phyloP scores from a whole-genome alignment of 257 asterid genomes.

The Lycium ferocissimum region DNA sequence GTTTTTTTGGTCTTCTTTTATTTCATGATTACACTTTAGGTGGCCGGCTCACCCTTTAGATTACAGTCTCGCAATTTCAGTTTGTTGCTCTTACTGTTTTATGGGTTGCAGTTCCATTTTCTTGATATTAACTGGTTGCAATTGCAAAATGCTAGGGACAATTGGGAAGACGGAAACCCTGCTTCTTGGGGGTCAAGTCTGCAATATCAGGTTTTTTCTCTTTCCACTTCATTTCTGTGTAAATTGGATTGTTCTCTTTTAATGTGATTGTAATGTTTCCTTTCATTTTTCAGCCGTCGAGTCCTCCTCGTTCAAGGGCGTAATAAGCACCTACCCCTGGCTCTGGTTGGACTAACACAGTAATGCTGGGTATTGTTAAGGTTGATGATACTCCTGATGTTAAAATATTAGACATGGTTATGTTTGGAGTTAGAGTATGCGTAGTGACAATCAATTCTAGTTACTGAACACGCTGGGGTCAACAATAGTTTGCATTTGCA shows the following conservation, averaged over 20 bases:
- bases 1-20: too few species aligned
- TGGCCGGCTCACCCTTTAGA: neutral
- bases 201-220: conserved; percentile 71
- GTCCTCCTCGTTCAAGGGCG: conserved; percentile 79
- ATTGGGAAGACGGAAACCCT: conserved; percentile 94
- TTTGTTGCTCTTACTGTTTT: neutral
- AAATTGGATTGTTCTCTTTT: neutral
- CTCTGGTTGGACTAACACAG: conserved; percentile 70
- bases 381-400: neutral
- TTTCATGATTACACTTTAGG: too few species aligned
- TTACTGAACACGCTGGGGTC: too few species aligned
- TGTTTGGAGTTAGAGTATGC: neutral
- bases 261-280: conserved; percentile 11
- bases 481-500: too few species aligned
- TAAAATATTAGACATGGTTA: neutral
- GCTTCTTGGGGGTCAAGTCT: conserved; percentile 93
- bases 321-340: conserved; percentile 97
- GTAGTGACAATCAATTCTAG: neutral
- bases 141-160: conserved; percentile 61
- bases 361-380: conserved; percentile 55
- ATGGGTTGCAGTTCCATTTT: neutral
- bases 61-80: neutral
- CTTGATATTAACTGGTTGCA: conserved; percentile 33
- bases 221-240: neutral
- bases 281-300: conserved; percentile 65